Evolutionary conservation across 2,329 filamentous ascomycete genomes (phyloP), one percentile per base, ranked within the genome.

Genomic region (Colletotrichum cuscutae): DNA sequence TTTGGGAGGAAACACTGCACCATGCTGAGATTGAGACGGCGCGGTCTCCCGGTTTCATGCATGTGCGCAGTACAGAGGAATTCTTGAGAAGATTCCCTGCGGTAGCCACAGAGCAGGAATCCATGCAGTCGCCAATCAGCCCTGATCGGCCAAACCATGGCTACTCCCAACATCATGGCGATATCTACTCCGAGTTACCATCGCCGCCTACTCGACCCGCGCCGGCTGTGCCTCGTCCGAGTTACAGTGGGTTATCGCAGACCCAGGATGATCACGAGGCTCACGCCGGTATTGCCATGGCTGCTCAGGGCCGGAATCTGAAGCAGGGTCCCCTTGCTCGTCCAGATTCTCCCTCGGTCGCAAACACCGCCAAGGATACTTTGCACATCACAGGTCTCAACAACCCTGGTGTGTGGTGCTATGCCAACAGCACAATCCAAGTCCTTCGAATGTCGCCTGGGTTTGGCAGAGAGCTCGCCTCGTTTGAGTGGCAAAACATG

Each of bases 381-480:
- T 86, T 32, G 84, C 84, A 81, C 85, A 90, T 77, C 88, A 93
- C 94, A 12, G 95, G 96, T 0, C 87, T 98, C 13, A 85, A 91
- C 71, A 98, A 98, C 77, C 94, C 95, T 53, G 90, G 91, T 1
- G 92, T 93, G 59, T 95, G 93, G 76, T 98, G 96, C 80, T 98
- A 98, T 79, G 95, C 97, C 86, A 98, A 98, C 81, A 92, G 94
- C n/a, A 92, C 92, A 0, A 86, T 98, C 30, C 96, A 98, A 81
- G 93, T 93, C 73, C 84, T 98, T 22, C 93, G 94, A 71, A 92
- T 92, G 1, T 96, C 95, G 1, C 79, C 89, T 79, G 82, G 90
- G 83, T 88, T 98, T 88, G 85, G 89, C 83, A 80, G 91, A 83
- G 85, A 92, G 85, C 79, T 93, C 79, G 78, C 94, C 82, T 83